Conservation (phyloP, 1,284 basidiomycete genomes). For the Mycosarcoma maydis region DNA sequence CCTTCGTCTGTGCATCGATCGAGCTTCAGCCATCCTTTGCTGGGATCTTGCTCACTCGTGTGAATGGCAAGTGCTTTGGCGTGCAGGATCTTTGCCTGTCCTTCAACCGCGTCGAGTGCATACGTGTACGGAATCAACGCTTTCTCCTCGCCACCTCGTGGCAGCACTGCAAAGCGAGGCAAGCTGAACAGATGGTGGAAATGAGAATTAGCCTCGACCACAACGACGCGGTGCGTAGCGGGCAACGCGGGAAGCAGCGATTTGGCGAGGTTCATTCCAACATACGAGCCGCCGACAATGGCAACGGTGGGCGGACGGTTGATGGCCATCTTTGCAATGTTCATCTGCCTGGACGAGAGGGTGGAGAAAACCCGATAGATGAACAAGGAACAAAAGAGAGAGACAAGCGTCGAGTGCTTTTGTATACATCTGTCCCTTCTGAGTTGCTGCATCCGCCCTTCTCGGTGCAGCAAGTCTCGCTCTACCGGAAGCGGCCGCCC, state of each 20-base stretch:
- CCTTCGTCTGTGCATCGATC: slow-evolving; percentile 3
- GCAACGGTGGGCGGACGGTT: slow-evolving; percentile 28
- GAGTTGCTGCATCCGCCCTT: too few relatives aligned
- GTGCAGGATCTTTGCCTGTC: slow-evolving; percentile 16
- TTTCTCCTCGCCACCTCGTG: slow-evolving; percentile 70
- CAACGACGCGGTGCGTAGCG: slow-evolving; percentile 67
- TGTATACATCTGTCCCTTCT: too few relatives aligned
- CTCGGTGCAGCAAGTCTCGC: too few relatives aligned
- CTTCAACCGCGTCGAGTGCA: slow-evolving; percentile 72
- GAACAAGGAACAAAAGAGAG: background rate
- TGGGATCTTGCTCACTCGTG: background rate
- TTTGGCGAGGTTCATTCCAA: slow-evolving; percentile 57
- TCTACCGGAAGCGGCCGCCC: too few relatives aligned
- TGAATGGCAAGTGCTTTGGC: slow-evolving; percentile 33
- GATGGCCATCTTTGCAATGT: slow-evolving; percentile 6
- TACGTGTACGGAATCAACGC: slow-evolving; percentile 71
- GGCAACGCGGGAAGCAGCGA: slow-evolving; percentile 66
- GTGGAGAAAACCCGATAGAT: background rate
- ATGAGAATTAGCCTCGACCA: slow-evolving; percentile 70
- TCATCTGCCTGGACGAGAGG: too few relatives aligned
- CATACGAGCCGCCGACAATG: slow-evolving; percentile 43
- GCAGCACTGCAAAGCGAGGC: slow-evolving; percentile 70
- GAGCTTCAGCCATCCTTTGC: slow-evolving; percentile 16
- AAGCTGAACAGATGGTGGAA: slow-evolving; percentile 71
- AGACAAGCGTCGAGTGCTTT: too few relatives aligned